A percentile compares a stretch with the other conserved stretches of the same genome.
Evolutionary conservation across 768 basidiomycete genomes (phyloP).

Genomic region (Rhodotorula paludigena): DNA sequence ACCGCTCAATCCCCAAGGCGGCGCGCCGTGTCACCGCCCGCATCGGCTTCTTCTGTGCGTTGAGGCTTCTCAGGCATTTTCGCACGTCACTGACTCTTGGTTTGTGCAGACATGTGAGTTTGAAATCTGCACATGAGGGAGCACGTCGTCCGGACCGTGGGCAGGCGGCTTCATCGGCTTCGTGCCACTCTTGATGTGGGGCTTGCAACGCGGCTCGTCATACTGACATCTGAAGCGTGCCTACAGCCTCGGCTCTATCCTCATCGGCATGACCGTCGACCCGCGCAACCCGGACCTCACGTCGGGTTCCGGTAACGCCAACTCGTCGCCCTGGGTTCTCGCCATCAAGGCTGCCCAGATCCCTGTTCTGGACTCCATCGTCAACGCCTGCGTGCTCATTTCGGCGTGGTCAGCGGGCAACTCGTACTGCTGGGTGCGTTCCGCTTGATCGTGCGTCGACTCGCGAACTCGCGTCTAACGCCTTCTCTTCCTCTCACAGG

Average conservation of each 20-base stretch:
- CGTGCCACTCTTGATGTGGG: too few relatives aligned
- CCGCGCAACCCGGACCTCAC: conserved; percentile 60
- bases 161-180: too few relatives aligned
- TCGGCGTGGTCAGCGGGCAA: conserved; percentile 44
- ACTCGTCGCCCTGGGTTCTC: conserved; percentile 77
- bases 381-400: conserved; percentile 61
- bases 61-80: conserved; percentile 52
- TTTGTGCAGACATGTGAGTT: neutral
- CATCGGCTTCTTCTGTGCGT: conserved; percentile 52
- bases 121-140: too few relatives aligned
- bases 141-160: too few relatives aligned
- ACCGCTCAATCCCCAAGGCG: conserved; percentile 71
- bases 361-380: conserved; percentile 56
- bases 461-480: conserved; percentile 37
- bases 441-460: neutral
- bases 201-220: too few relatives aligned
- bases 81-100: neutral
- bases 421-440: conserved; percentile 32
- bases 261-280: conserved; percentile 72
- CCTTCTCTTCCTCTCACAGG: conserved; percentile 26
- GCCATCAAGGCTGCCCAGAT: conserved; percentile 55
- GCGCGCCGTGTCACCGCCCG: conserved; percentile 73
- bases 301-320: conserved; percentile 59
- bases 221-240: too few relatives aligned
- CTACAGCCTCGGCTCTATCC: conserved; percentile 62